A percentile compares a stretch with the other conserved stretches of the same genome.
Evolutionary conservation across 306 rosid genomes (phyloP).

Genomic region (Casuarina cunninghamiana): DNA sequence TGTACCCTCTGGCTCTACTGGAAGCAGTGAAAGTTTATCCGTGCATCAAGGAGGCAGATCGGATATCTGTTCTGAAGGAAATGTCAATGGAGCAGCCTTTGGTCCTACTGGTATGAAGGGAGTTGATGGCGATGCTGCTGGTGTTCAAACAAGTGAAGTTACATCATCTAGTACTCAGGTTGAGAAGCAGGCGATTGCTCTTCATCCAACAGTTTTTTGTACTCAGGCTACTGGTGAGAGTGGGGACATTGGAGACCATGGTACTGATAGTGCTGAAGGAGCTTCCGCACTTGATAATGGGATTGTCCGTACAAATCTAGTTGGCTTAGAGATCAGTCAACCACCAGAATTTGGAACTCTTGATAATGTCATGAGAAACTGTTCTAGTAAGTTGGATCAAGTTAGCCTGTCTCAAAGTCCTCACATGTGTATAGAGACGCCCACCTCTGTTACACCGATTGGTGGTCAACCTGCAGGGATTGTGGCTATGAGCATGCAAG

Average conservation of each 20-base stretch:
- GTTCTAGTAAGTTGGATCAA: not conserved
- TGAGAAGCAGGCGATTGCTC: not conserved
- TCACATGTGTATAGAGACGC: not conserved
- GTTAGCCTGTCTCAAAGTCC: not conserved
- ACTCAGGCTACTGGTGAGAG: not conserved
- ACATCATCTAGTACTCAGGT: not conserved
- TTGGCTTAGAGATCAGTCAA: slow-evolving; percentile 2
- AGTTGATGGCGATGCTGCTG: not conserved
- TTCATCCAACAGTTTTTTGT: not conserved
- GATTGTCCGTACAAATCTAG: not conserved
- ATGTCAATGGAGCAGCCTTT: not conserved
- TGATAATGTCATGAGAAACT: not conserved
- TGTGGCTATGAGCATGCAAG: not conserved
- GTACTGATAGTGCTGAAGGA: not conserved
- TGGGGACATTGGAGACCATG: not conserved
- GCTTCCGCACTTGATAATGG: not conserved
- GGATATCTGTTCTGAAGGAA: slow-evolving; percentile 2
- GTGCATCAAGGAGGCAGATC: not conserved
- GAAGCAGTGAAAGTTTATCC: not conserved
- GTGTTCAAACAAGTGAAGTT: not conserved
- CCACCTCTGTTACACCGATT: not conserved
- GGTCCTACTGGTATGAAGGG: not conserved
- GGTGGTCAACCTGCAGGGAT: not conserved
- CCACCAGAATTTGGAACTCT: not conserved
- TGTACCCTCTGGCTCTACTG: not conserved